Evolutionary conservation across 805 yeast species (phyloP), one percentile per base, ranked within the genome.

Genomic region (Candida tibetensis): DNA sequence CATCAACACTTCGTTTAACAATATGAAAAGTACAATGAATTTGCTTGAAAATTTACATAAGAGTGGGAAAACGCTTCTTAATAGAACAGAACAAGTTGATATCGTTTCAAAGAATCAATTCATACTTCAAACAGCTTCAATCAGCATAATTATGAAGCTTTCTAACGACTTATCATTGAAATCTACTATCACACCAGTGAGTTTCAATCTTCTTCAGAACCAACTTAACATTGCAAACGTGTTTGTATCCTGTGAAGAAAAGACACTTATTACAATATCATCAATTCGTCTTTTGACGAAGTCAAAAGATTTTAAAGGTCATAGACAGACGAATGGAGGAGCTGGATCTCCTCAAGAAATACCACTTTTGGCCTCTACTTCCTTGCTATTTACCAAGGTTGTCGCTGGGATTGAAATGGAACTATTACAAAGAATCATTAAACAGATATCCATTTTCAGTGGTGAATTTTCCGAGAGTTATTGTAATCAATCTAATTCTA

Each of bases 171-270:
- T 47, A 0, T 25, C 18, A 1, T 18, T 75, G 4, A 55, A 48
- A 18, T 22, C 55, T 0, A 54, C 61, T 2, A 36, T 74, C 0
- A 58, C 68, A 8, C 82, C 84, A 1, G 44, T 77, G 1, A 64
- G 75, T 0, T 73, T 52, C 43, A 69, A 67, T 34, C 62, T 73
- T 7, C 35, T 48, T 1, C 53, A 54, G 4, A 59, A 62, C 4
- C 51, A 49, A 3, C 35, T 75, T 8, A 55, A 49, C 3, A 51
- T 73, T 5, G 62, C 63, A 4, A 64, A 64, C 33, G 40, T 71
- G 2, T 25, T 57, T 2, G 14, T 69, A 2, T 56, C 47, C 37
- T 30, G 17, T 9, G 19, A 17, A 1, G 52, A 52, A 17, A 34
- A 22, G 3, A 44, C 44, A 3, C 25, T 64, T 2, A 37, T 54